A percentile compares a stretch with the other conserved stretches of the same genome.
Conservation (phyloP, 768 basidiomycete genomes). For the Rhizopogon roseolus region DNA sequence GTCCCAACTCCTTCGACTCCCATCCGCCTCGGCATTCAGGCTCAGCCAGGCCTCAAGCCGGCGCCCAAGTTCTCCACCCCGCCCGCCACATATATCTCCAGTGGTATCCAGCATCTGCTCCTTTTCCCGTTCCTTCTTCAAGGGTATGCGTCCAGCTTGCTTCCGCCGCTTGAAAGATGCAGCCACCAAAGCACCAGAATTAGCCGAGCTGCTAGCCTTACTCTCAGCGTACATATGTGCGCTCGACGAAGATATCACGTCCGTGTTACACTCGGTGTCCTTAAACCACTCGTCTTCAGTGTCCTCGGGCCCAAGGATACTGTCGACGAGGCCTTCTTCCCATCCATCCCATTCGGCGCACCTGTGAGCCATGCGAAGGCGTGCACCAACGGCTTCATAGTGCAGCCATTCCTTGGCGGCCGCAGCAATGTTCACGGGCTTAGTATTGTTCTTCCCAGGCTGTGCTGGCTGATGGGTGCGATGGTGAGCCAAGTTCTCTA, state of each 20-base stretch:
- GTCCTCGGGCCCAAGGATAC: conserved; percentile 70
- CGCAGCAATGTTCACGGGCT: conserved; percentile 28
- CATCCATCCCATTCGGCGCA: conserved; percentile 88
- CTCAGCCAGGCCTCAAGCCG: conserved; percentile 73
- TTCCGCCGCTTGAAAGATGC: conserved; percentile 27
- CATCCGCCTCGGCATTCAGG: conserved; percentile 22
- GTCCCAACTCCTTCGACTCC: conserved; percentile 10
- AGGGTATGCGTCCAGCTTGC: conserved; percentile 42
- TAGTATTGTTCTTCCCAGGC: conserved; percentile 14
- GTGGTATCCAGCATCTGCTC: conserved; percentile 68
- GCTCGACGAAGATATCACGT: not conserved
- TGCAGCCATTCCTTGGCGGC: conserved; percentile 70
- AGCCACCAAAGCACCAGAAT: conserved; percentile 15
- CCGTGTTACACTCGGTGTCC: conserved; percentile 24
- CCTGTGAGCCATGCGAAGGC: conserved; percentile 72
- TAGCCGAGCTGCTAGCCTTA: conserved; percentile 1
- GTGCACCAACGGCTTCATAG: conserved; percentile 60
- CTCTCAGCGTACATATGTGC: not conserved
- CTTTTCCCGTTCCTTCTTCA: conserved; percentile 58
- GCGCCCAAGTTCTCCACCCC: conserved; percentile 73
- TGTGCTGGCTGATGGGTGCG: conserved; percentile 10
- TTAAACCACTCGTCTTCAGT: conserved; percentile 70
- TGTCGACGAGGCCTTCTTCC: conserved; percentile 79
- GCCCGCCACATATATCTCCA: conserved; percentile 75
- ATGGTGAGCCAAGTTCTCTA: conserved; percentile 40